phyloP scores from a whole-genome alignment of 371 early-diverging fungal genomes.

The Lichtheimia ramosa region DNA sequence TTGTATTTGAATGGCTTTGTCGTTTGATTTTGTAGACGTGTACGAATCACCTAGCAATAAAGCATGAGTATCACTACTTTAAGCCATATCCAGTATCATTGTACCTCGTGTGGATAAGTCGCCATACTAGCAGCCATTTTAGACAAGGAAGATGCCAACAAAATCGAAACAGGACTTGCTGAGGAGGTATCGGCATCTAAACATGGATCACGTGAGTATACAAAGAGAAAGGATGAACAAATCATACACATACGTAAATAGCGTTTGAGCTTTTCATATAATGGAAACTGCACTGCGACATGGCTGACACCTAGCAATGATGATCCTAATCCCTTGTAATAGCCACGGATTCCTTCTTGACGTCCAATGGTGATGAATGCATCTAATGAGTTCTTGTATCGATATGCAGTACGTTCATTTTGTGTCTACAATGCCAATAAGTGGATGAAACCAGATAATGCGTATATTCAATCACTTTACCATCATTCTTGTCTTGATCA shows the following conservation, averaged over 20 bases:
- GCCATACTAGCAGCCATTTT: slow-evolving; percentile 87
- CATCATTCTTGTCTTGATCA: slow-evolving; percentile 91
- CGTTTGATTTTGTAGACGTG: slow-evolving; percentile 87
- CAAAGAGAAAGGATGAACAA: too few relatives aligned
- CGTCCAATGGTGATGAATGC: slow-evolving; percentile 71
- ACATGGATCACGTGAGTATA: not conserved
- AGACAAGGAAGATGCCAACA: slow-evolving; percentile 79
- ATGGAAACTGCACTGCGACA: slow-evolving; percentile 93
- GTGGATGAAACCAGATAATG: not conserved
- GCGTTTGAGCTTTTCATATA: slow-evolving; percentile 88
- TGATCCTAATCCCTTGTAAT: slow-evolving; percentile 89
- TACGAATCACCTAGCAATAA: slow-evolving; percentile 67
- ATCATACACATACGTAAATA: slow-evolving; percentile 52
- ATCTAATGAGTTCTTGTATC: slow-evolving; percentile 70
- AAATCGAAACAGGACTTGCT: slow-evolving; percentile 56
- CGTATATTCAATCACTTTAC: not conserved
- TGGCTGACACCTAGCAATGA: slow-evolving; percentile 91
- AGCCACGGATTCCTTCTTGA: slow-evolving; percentile 76
- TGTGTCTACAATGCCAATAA: slow-evolving; percentile 59
- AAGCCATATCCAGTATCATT: not conserved
- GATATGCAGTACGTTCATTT: slow-evolving; percentile 64
- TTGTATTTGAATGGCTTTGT: slow-evolving; percentile 71
- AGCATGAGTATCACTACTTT: slow-evolving; percentile 2
- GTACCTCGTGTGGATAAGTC: slow-evolving; percentile 80
- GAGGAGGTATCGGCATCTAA: slow-evolving; percentile 19